Evolutionary conservation across 2,329 filamentous ascomycete genomes (phyloP).

Genomic region (Albifimbria verrucaria): DNA sequence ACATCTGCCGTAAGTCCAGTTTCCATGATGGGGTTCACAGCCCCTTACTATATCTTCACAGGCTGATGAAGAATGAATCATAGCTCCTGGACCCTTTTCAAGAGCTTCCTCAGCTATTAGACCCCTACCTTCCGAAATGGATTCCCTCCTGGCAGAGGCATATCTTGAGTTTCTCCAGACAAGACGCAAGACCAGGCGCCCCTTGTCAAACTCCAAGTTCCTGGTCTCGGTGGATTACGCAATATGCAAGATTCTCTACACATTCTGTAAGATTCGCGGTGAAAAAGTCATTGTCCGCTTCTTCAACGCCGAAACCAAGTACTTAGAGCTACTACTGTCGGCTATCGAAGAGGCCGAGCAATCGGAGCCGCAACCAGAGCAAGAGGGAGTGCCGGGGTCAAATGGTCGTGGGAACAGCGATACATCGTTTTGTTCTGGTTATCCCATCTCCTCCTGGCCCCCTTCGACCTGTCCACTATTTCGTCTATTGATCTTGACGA

Average conservation of each 20-base stretch:
- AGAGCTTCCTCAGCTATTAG: conserved; percentile 89
- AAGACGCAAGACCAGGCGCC: conserved; percentile 36
- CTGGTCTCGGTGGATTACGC: conserved; percentile 62
- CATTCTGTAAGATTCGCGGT: conserved; percentile 90
- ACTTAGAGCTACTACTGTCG: conserved; percentile 75
- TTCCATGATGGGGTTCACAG: neutral
- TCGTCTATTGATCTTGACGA: conserved; percentile 58
- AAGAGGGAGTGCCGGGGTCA: conserved; percentile 11
- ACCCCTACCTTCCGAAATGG: conserved; percentile 74
- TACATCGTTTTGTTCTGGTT: conserved; percentile 89
- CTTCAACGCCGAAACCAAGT: conserved; percentile 82
- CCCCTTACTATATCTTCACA: neutral
- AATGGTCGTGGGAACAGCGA: conserved; percentile 79
- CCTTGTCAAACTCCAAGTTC: conserved; percentile 31
- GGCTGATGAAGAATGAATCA: conserved; percentile 7
- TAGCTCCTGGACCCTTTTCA: conserved; percentile 81
- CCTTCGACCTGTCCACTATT: conserved; percentile 86
- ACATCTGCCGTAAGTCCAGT: conserved; percentile 39
- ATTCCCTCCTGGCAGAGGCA: conserved; percentile 71
- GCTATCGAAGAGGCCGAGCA: conserved; percentile 64
- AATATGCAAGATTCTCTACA: conserved; percentile 78
- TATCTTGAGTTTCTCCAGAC: conserved; percentile 66
- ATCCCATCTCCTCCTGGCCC: conserved; percentile 75
- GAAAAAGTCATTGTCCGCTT: conserved; percentile 91
- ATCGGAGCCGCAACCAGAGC: conserved; percentile 13